Conservation (phyloP, 2,329 filamentous ascomycete genomes). For the Apiospora pterosperma region DNA sequence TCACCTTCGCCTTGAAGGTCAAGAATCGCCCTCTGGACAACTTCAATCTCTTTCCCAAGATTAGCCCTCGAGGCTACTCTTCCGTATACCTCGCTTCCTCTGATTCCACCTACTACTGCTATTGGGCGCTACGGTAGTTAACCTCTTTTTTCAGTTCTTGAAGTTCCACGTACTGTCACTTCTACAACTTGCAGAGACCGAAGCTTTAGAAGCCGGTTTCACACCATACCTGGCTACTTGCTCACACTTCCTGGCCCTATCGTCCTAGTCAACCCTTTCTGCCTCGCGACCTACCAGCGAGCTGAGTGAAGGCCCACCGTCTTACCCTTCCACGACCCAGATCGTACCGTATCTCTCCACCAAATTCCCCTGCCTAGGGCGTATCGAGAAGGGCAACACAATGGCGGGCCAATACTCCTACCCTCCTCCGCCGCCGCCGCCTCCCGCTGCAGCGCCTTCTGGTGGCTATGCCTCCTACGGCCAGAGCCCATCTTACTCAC, state of each 20-base stretch:
- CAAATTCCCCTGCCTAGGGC: neutral
- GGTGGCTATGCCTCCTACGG: conserved; percentile 24
- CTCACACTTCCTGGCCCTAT: neutral
- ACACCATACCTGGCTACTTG: neutral
- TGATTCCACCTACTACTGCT: neutral
- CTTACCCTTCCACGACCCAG: neutral
- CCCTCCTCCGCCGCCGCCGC: conserved; percentile 25
- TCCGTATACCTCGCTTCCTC: neutral
- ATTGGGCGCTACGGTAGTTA: neutral
- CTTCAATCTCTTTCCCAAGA: neutral
- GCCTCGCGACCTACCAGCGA: neutral
- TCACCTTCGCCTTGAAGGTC: neutral
- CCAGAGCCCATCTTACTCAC: conserved; percentile 41
- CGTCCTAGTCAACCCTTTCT: neutral
- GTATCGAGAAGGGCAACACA: neutral
- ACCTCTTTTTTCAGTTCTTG: neutral
- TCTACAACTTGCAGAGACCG: neutral
- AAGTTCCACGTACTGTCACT: neutral
- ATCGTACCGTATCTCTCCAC: neutral
- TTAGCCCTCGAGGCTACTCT: neutral
- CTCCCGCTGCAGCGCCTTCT: conserved; percentile 20
- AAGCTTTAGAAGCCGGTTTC: neutral
- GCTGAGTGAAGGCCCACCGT: too few species aligned
- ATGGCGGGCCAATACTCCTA: conserved; percentile 29
- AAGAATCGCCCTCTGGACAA: too few species aligned